Evolutionary conservation across 2,329 filamentous ascomycete genomes (phyloP).

Genomic region (Chrysoporthe cubensis): DNA sequence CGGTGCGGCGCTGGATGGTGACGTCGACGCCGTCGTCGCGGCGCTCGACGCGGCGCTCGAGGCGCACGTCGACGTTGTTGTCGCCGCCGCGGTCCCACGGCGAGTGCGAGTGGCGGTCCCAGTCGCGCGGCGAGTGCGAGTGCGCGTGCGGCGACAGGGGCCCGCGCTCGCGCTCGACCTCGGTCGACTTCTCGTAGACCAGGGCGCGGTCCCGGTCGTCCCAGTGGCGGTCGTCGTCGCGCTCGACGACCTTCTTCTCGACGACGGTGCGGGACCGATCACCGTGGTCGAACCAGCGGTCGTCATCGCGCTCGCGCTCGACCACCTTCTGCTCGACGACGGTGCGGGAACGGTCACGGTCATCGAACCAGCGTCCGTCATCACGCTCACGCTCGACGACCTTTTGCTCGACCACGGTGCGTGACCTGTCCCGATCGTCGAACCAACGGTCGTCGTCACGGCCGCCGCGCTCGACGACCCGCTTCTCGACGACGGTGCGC

Average conservation of each 20-base stretch:
- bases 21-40: constrained; percentile 53
- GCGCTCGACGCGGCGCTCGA: constrained; percentile 47
- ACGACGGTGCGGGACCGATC: constrained; percentile 35
- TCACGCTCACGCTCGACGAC: constrained; percentile 23
- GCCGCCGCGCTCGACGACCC: constrained; percentile 20
- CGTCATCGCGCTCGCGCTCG: constrained; percentile 22
- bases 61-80: constrained; percentile 46
- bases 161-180: constrained; percentile 44
- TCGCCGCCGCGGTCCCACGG: constrained; percentile 43
- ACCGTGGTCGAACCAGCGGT: constrained; percentile 25
- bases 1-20: constrained; percentile 56
- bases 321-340: constrained; percentile 27
- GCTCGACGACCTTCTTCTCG: constrained; percentile 40
- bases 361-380: constrained; percentile 27
- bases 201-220: constrained; percentile 40
- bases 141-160: constrained; percentile 27
- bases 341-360: constrained; percentile 29
- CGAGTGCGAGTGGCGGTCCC: constrained; percentile 40
- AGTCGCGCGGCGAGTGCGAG: constrained; percentile 35
- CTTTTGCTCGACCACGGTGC: constrained; percentile 25
- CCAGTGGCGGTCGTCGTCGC: constrained; percentile 42
- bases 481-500: constrained; percentile 24
- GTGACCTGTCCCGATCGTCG: constrained; percentile 29
- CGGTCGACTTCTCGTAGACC: constrained; percentile 50
- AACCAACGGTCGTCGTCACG: constrained; percentile 28